These are phyloP conservation scores for Vigna mungo DNA, from an alignment of 306 rosid genomes.

Conservation along the genomic window DNA sequence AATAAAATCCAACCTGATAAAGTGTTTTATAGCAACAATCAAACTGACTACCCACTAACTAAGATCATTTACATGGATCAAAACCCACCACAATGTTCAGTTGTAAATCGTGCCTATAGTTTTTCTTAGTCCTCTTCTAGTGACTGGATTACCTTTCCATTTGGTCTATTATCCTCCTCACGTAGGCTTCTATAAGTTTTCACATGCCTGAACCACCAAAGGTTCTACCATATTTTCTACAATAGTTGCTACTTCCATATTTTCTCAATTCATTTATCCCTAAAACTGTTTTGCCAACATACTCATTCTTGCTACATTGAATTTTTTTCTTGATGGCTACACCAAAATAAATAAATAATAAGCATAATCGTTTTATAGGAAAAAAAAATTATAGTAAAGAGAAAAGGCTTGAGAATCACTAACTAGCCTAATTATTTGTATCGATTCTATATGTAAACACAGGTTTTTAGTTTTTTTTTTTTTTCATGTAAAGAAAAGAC, in stretches of 20 bases:
- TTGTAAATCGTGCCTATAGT: background rate
- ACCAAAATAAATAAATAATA: background rate
- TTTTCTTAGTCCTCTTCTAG: background rate
- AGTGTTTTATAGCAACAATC: slow-evolving; percentile 2
- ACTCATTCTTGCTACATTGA: background rate
- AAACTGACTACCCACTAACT: background rate
- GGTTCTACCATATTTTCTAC: background rate
- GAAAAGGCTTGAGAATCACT: slow-evolving; percentile 16
- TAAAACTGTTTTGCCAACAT: background rate
- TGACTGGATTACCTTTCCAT: background rate
- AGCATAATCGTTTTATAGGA: background rate
- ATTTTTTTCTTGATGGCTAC: background rate
- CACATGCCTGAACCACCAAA: background rate
- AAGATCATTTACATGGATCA: background rate
- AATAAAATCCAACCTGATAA: slow-evolving; percentile 7
- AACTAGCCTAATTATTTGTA: background rate
- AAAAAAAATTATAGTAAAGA: background rate
- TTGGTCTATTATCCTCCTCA: background rate
- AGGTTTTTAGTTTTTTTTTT: background rate
- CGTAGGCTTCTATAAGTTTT: background rate
- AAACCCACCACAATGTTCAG: background rate
- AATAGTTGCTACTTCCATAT: background rate
- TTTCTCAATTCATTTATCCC: background rate
- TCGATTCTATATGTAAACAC: background rate
- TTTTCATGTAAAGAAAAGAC: background rate